Conservation (phyloP, 2,329 filamentous ascomycete genomes). For the Calonectria pteridis region DNA sequence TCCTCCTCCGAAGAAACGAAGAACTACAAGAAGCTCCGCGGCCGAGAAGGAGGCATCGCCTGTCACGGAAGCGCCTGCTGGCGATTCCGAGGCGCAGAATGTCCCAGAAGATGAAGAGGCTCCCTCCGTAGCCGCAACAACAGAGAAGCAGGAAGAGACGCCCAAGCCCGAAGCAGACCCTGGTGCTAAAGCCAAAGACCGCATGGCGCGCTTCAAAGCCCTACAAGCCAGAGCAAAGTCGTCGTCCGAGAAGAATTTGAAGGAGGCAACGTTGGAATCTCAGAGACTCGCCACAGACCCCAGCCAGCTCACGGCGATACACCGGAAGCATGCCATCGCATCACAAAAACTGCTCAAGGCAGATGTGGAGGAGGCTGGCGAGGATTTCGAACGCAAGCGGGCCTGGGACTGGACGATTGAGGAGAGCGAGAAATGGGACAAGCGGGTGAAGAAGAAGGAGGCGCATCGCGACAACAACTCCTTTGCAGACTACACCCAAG, state of each 20-base stretch:
- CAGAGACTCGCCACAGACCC: slow-evolving; percentile 84
- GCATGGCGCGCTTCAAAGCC: slow-evolving; percentile 86
- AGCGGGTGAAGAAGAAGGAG: slow-evolving; percentile 87
- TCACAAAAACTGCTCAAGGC: slow-evolving; percentile 94
- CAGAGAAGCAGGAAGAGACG: slow-evolving; percentile 29
- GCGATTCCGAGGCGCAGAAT: background rate
- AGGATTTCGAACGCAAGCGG: slow-evolving; percentile 96
- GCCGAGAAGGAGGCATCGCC: background rate
- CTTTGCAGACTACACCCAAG: slow-evolving; percentile 89
- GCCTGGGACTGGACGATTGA: slow-evolving; percentile 99
- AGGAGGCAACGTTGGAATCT: slow-evolving; percentile 86
- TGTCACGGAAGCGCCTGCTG: background rate
- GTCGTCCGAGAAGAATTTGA: slow-evolving; percentile 80
- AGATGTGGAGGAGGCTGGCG: slow-evolving; percentile 85
- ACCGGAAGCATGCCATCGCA: slow-evolving; percentile 87
- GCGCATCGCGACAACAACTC: slow-evolving; percentile 85
- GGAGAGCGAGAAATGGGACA: slow-evolving; percentile 94
- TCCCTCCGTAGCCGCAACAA: slow-evolving; percentile 14
- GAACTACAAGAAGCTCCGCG: slow-evolving; percentile 29
- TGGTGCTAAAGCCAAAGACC: slow-evolving; percentile 69
- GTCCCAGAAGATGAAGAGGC: slow-evolving; percentile 12
- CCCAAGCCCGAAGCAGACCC: slow-evolving; percentile 45
- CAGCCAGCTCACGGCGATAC: slow-evolving; percentile 80
- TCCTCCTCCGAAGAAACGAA: slow-evolving; percentile 45
- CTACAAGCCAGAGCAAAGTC: slow-evolving; percentile 84